Evolutionary conservation across 2,329 filamentous ascomycete genomes (phyloP), one percentile per base, ranked within the genome.

Genomic region (Botrytis hyacinthi): DNA sequence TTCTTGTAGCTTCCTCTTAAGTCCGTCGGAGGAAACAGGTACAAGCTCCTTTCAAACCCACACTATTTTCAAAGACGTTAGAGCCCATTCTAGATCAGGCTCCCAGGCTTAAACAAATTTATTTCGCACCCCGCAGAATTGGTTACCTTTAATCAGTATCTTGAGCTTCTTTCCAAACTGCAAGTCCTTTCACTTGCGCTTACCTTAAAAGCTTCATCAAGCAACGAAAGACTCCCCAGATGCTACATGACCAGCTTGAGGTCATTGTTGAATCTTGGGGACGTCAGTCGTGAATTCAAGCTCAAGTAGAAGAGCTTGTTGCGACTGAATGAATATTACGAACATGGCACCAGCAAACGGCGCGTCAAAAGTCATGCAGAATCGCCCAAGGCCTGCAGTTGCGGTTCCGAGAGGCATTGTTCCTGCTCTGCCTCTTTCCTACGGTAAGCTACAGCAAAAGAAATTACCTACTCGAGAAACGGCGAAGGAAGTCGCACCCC

Each of bases 251-350:
- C 70, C 71, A 70, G 35, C 54, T 35, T 59, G 68, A 73, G 80
- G 80, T 80, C 79, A 79, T 78, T 77, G 80, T 80, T 80, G 74
- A 80, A 80, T 80, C 79, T 81, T 80, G 80, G 80, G 80, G 80
- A 81, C 78, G 80, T 81, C 80, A 76, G 75, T 77, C 68, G 73
- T 67, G 73, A 66, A 67, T 74, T 67, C 48, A 69, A 72, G 69
- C 61, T 65, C 73, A 70, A 66, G 66, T 73, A 73, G 63, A 40
- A 65, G 68, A 59, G 26, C 54, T 20, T 66, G 51, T 71, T 73
- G 46, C 66, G 40, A 61, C 65, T 61, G 67, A 12, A n/a, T 29
- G 46, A 60, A 60, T 73, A 51, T 71, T 69, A 59, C 73, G 76
- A 71, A 73, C 57, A 81, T 81, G 79, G 77, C 78, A 51, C 76